Base-by-base conservation (phyloP, 768 basidiomycete species). In the Hypholoma fasciculare region DNA sequence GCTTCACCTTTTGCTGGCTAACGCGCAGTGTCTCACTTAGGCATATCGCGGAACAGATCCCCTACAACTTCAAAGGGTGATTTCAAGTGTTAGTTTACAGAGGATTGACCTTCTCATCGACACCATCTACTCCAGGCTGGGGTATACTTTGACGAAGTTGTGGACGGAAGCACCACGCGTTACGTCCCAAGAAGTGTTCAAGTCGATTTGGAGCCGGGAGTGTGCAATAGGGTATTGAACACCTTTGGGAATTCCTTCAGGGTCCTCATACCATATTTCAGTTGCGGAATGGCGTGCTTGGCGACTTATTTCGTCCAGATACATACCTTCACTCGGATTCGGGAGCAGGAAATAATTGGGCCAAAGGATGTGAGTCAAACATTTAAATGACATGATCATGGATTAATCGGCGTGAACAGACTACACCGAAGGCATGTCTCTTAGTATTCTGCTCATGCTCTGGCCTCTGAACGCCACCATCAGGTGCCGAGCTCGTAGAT, bases 301-400 rank as follows among this genome's bases (percentile, higher is more conserved):
- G 94, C 2, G 64, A 69, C 7, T 78, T 98, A 6, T 97, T 95
- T 76, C 83, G 88, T 49, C 96, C 96, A 2, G 94, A 95, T 68
- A 96, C 92, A 1, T 96, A 82, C 69, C 69, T 95, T 48, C 82
- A 83, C 38, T 81, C 85, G 1, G 74, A 81, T 42, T 71, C 73
- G 1, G 81, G 82, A n/a, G 83, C 94, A 0, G 95, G 94, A 16
- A 97, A 98, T 66, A 96, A 96, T 62, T 97, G 93, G 91, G 94
- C 94, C 14, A 96, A 97, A 76, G 93, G 92, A 81, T 92, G 91
- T 92, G 65, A 74, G 88, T 77, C 42, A 38, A 42, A n/a, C 48
- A 56, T 17, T 49, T 48, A 2, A 0, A 61, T 53, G 19, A 38
- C 26, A 17, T 50, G 30, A 37, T 61, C 36, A 2, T 17, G 37